Conservation (phyloP, 768 basidiomycete genomes). For the Kwoniella newhampshirensis region DNA sequence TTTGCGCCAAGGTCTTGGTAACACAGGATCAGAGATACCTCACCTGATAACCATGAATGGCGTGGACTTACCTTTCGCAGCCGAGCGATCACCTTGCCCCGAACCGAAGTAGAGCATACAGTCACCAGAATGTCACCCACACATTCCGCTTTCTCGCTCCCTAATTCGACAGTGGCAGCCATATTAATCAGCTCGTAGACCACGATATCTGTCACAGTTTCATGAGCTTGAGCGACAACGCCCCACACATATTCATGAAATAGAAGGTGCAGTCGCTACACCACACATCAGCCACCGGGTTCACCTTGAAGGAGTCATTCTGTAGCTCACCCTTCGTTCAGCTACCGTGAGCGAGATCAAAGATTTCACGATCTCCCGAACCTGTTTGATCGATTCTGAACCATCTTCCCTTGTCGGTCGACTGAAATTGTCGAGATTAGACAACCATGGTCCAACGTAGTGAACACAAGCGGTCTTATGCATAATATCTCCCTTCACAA, state of each 20-base stretch:
- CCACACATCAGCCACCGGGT: not conserved
- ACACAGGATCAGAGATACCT: slow-evolving; percentile 3
- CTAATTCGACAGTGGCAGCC: slow-evolving; percentile 79
- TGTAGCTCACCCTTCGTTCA: slow-evolving; percentile 68
- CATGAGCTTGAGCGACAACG: slow-evolving; percentile 70
- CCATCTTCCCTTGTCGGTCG: slow-evolving; percentile 69
- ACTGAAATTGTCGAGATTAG: slow-evolving; percentile 70
- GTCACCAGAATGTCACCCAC: slow-evolving; percentile 72
- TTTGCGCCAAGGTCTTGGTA: slow-evolving; percentile 68
- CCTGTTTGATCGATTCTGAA: slow-evolving; percentile 69
- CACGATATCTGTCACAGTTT: slow-evolving; percentile 66
- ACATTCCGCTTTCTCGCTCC: slow-evolving; percentile 70
- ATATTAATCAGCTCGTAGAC: slow-evolving; percentile 76
- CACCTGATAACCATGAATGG: not conserved
- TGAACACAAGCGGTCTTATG: slow-evolving; percentile 73
- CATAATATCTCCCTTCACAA: slow-evolving; percentile 55
- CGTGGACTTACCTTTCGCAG: slow-evolving; percentile 68
- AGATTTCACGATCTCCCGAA: slow-evolving; percentile 78
- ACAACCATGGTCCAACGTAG: slow-evolving; percentile 86
- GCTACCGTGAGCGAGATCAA: slow-evolving; percentile 71
- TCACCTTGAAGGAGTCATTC: not conserved
- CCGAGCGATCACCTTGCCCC: slow-evolving; percentile 74
- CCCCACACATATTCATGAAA: slow-evolving; percentile 76
- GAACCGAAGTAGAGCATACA: slow-evolving; percentile 71
- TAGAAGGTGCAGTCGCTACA: slow-evolving; percentile 62